Base-by-base conservation (phyloP, 371 early-diverging fungal genomes). In the Mortierella sp. region DNA sequence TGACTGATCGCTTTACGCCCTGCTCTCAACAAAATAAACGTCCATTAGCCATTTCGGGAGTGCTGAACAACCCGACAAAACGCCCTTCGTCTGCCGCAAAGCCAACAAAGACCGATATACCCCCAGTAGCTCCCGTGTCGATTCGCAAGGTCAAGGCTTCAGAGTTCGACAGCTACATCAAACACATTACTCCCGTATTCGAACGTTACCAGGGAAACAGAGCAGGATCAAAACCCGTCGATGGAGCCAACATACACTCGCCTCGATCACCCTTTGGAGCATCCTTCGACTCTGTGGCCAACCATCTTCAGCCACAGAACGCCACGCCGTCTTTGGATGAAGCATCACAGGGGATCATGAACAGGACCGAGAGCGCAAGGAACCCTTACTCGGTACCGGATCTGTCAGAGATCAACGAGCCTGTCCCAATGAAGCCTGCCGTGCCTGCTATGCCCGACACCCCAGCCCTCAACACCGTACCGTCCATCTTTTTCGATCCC, bases 401-500 rank as follows among this genome's bases (percentile, higher is more conserved):
- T 18, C 79, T 91, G 27, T 89, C 91, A 4, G 90, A 89, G 60
- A 77, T 88, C 58, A 84, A 88, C 12, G 84, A 88, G 6, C 82
- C 84, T 24, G 80, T 84, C 5, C 84, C 84, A 7, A 82, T 91
- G 78, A 90, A 91, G 41, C 86, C 83, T 24, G 73, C 80, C 4
- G 60, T 81, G 43, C 86, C 83, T 14, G 73, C 79, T 4, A 72
- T 81, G 76, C 72, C 82, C 16, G 92, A 91, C 70, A 75, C 93
- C 29, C 95, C 94, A 0, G 92, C 94, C 75, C 89, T 97, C 6
- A 94, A 93, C 76, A 95, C 93, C 7, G 95, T 99, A 0, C 99
- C 99, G 8, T 73, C 92, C 6, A 91, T 98, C 72, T 99, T 97
- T 89, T 96, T 98, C 71, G 93, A 95, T 32, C 90, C 93, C 16